phyloP scores from a whole-genome alignment of 2,329 filamentous ascomycete genomes.

The Xenoacremonium recifei region DNA sequence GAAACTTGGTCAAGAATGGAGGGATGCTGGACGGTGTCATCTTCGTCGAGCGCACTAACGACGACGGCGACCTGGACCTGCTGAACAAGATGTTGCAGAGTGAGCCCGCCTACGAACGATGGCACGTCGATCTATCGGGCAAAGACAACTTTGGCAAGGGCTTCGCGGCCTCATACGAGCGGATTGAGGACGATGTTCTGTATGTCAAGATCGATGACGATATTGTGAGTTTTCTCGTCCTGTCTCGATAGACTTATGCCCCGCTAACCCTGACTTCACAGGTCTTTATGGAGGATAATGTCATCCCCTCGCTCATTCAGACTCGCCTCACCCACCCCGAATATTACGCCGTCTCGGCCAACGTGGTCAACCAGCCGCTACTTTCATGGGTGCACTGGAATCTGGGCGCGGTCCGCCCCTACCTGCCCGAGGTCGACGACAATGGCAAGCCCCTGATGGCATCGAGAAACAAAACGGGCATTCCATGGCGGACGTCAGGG shows the following conservation, averaged over 20 bases:
- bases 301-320: slow-evolving; percentile 52
- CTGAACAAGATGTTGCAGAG: slow-evolving; percentile 36
- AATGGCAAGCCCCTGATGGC: slow-evolving; percentile 21
- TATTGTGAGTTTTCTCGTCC: slow-evolving; percentile 28
- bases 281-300: slow-evolving; percentile 37
- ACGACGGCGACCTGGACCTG: slow-evolving; percentile 37
- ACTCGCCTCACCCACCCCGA: slow-evolving; percentile 51
- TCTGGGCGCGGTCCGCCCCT: slow-evolving; percentile 50
- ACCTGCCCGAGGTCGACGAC: slow-evolving; percentile 45
- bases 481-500: slow-evolving; percentile 38
- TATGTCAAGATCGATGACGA: slow-evolving; percentile 39
- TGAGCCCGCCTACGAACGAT: slow-evolving; percentile 36
- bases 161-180: slow-evolving; percentile 41
- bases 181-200: slow-evolving; percentile 44
- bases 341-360: slow-evolving; percentile 51
- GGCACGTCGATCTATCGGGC: slow-evolving; percentile 32
- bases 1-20: slow-evolving; percentile 43
- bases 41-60: slow-evolving; percentile 42
- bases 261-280: slow-evolving; percentile 12
- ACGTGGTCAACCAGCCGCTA: slow-evolving; percentile 55
- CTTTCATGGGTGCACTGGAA: slow-evolving; percentile 55
- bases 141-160: slow-evolving; percentile 28
- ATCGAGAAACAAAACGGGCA: slow-evolving; percentile 15
- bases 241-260: background rate
- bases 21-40: slow-evolving; percentile 45